Percentiles rank a stretch among this genome's conserved stretches.
Evolutionary conservation across 2,329 filamentous ascomycete genomes (phyloP).

Genomic region (Cladosporium colombiae): DNA sequence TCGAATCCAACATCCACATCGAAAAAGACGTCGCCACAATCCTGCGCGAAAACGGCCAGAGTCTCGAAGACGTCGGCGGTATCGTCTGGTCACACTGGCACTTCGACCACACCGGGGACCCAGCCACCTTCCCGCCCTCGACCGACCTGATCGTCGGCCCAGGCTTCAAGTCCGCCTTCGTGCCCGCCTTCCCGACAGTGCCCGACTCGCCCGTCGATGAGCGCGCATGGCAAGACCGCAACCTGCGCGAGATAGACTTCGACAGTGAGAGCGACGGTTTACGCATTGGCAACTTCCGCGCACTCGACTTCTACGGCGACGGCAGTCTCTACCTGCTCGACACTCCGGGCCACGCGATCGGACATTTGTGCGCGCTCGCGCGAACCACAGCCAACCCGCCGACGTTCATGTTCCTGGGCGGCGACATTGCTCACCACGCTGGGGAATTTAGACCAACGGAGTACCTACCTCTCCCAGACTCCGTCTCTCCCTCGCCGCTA

Average conservation of each 20-base stretch:
- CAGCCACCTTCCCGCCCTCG: slow-evolving; percentile 42
- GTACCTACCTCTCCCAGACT: slow-evolving; percentile 42
- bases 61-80: slow-evolving; percentile 33
- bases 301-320: slow-evolving; percentile 57
- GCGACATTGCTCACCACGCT: slow-evolving; percentile 49
- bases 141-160: slow-evolving; percentile 50
- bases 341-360: slow-evolving; percentile 54
- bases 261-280: slow-evolving; percentile 32
- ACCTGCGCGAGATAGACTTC: slow-evolving; percentile 40
- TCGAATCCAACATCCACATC: slow-evolving; percentile 34
- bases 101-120: slow-evolving; percentile 39
- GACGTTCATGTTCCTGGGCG: slow-evolving; percentile 53
- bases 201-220: slow-evolving; percentile 40
- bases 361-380: slow-evolving; percentile 52
- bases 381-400: slow-evolving; percentile 40
- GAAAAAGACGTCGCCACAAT: slow-evolving; percentile 44
- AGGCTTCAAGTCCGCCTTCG: slow-evolving; percentile 43
- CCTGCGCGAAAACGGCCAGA: slow-evolving; percentile 38
- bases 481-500: slow-evolving; percentile 45
- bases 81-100: slow-evolving; percentile 30
- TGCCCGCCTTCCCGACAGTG: slow-evolving; percentile 46
- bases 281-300: slow-evolving; percentile 46
- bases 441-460: slow-evolving; percentile 49
- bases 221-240: slow-evolving; percentile 40
- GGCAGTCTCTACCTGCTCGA: slow-evolving; percentile 57